Base-by-base conservation (phyloP, 192 early-diverging fungal species). In the Gigaspora rosea region DNA sequence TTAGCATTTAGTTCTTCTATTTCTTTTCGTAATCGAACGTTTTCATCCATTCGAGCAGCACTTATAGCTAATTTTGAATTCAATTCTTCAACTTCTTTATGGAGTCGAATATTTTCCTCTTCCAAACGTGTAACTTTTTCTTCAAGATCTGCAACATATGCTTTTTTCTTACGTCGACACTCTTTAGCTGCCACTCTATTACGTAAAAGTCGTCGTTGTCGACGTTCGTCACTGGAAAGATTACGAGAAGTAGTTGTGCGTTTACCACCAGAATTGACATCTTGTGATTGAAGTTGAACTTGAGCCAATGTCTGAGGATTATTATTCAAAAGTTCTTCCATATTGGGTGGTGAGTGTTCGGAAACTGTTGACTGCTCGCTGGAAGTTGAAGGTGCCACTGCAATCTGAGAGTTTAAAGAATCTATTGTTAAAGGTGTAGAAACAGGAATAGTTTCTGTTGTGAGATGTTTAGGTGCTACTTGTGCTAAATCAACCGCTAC, bases 161-260 rank as follows among this genome's bases (percentile, higher is more conserved):
- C 87, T 79, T 95, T 95, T 80, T 93, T 93, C 80, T 95, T 95
- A 71, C 91, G 91, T 8, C 93, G 89, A 65, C 92, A 95, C 78
- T 93, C 93, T 81, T 93, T 93, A 68, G 93, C 93, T 0, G 93
- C 93, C 20, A 93, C 82, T 8, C 93, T 83, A 82, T 95, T 95
- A 71, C 91, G 88, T 75, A 90, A 82, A 78, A 95, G 78, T 8
- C 93, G 85, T 33, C 93, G 89, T 62, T 91, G 90, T 73, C 92
- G 86, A 51, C 91, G 87, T 78, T 95, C 92, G 20, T 93, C 92
- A 18, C 89, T 85, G 1, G 91, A 90, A 73, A 86, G 81, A 66
- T 85, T 80, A 7, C 85, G 79, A 35, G 74, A 73, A 56, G 49
- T 78, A 56, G 13, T 27, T 3, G 27, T 50, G 27, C 63, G 74